These are phyloP conservation scores for Colletotrichum siamense DNA, from an alignment of 2,329 filamentous ascomycete genomes.

Conservation along the genomic window DNA sequence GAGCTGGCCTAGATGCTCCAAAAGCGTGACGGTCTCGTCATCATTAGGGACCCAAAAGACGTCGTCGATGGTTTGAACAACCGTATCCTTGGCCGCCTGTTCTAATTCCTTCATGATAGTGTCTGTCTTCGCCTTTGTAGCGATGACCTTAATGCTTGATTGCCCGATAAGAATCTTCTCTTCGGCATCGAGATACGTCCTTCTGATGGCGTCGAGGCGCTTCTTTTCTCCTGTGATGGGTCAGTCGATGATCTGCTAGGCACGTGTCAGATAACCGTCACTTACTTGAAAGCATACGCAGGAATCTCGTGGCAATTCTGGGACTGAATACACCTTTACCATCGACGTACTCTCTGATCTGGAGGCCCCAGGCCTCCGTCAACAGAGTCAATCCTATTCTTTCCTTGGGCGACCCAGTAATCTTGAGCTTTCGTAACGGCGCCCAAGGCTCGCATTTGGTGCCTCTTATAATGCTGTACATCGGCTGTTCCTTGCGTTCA, in stretches of 20 bases:
- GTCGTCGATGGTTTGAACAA: constrained; percentile 27
- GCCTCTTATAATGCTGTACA: constrained; percentile 49
- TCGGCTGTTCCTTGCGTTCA: background rate
- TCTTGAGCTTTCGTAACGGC: constrained; percentile 26
- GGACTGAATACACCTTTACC: constrained; percentile 46
- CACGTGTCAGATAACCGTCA: background rate
- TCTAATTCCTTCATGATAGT: constrained; percentile 34
- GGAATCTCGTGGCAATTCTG: constrained; percentile 31
- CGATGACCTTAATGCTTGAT: constrained; percentile 38
- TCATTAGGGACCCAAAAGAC: constrained; percentile 27
- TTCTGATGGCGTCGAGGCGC: constrained; percentile 13
- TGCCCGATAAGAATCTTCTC: constrained; percentile 41
- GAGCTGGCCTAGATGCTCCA: constrained; percentile 42
- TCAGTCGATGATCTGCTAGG: background rate
- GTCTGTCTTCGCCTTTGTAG: constrained; percentile 39
- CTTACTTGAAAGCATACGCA: constrained; percentile 8
- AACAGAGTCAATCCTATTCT: constrained; percentile 48
- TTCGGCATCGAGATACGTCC: constrained; percentile 34
- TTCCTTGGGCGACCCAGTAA: constrained; percentile 39
- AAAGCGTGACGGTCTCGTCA: constrained; percentile 26
- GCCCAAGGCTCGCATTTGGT: constrained; percentile 41
- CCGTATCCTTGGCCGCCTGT: background rate
- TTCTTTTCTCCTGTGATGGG: background rate
- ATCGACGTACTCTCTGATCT: constrained; percentile 49
- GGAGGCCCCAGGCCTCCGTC: constrained; percentile 55